A percentile compares a stretch with the other conserved stretches of the same genome.
Evolutionary conservation across 1,284 basidiomycete genomes (phyloP).

Genomic region (Schizopora paradoxa): DNA sequence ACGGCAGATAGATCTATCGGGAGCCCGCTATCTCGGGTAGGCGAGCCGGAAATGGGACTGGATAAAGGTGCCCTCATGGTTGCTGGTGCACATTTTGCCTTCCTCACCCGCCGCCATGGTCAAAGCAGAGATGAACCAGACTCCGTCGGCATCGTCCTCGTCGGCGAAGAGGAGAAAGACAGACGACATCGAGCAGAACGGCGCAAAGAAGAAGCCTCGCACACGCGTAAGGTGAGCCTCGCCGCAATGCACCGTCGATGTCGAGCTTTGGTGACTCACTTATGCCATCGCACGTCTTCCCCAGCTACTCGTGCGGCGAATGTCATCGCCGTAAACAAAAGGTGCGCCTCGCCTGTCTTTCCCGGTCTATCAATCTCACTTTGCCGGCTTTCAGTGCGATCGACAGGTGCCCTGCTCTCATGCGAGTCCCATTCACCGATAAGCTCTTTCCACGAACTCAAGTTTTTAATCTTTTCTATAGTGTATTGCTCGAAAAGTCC

Average conservation of each 20-base stretch:
- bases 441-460: slow-evolving; percentile 15
- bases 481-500: slow-evolving; percentile 78
- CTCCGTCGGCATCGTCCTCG: slow-evolving; percentile 5
- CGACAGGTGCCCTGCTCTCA: slow-evolving; percentile 77
- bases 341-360: slow-evolving; percentile 32
- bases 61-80: neutral
- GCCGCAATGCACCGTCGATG: neutral
- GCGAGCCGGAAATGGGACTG: no score
- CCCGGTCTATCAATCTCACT: slow-evolving; percentile 17
- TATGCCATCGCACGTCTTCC: slow-evolving; percentile 11
- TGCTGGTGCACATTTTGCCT: neutral
- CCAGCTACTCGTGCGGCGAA: slow-evolving; percentile 80
- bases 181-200: slow-evolving; percentile 50
- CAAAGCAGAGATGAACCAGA: no score
- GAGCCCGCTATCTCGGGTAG: no score
- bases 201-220: slow-evolving; percentile 59
- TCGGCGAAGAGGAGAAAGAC: slow-evolving; percentile 52
- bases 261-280: slow-evolving; percentile 22
- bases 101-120: no score
- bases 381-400: slow-evolving; percentile 53
- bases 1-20: no score
- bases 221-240: slow-evolving; percentile 62
- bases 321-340: slow-evolving; percentile 82
- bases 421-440: slow-evolving; percentile 38
- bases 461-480: slow-evolving; percentile 27